Conservation (phyloP, 1,284 basidiomycete genomes). For the Austropuccinia psidii region DNA sequence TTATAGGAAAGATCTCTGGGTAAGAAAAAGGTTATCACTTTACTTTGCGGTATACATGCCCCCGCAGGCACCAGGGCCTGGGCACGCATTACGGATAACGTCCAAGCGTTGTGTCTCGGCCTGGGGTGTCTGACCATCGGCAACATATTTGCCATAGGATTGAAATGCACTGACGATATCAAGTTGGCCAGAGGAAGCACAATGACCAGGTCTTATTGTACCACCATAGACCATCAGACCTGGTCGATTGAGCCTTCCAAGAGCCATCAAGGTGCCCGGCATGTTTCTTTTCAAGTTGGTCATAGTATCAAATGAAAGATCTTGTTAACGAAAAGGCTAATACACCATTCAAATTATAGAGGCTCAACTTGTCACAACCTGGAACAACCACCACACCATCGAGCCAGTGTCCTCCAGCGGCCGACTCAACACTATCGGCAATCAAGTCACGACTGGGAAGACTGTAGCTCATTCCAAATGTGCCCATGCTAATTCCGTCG, state of each 20-base stretch:
- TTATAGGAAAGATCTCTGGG: slow-evolving; percentile 42
- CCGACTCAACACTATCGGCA: slow-evolving; percentile 62
- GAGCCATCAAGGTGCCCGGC: slow-evolving; percentile 88
- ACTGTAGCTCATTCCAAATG: slow-evolving; percentile 76
- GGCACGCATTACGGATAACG: slow-evolving; percentile 82
- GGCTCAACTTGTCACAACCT: slow-evolving; percentile 71
- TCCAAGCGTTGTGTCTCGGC: slow-evolving; percentile 62
- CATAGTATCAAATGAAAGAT: no score
- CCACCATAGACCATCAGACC: slow-evolving; percentile 96
- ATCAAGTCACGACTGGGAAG: slow-evolving; percentile 82
- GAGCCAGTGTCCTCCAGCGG: slow-evolving; percentile 95
- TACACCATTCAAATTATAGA: background rate
- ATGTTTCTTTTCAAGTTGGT: slow-evolving; percentile 59
- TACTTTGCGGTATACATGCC: slow-evolving; percentile 63
- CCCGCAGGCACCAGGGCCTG: slow-evolving; percentile 91
- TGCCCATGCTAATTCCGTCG: slow-evolving; percentile 97
- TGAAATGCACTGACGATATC: slow-evolving; percentile 96
- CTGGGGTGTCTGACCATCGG: slow-evolving; percentile 71
- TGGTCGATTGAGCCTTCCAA: slow-evolving; percentile 86
- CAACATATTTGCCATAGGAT: slow-evolving; percentile 82
- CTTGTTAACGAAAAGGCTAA: background rate
- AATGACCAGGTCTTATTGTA: slow-evolving; percentile 80
- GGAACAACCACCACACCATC: slow-evolving; percentile 95
- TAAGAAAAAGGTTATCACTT: slow-evolving; percentile 49
- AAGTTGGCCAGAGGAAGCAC: slow-evolving; percentile 61